Base-by-base conservation (phyloP, 2,329 filamentous ascomycete species). In the Xylariomycetidae sp. region DNA sequence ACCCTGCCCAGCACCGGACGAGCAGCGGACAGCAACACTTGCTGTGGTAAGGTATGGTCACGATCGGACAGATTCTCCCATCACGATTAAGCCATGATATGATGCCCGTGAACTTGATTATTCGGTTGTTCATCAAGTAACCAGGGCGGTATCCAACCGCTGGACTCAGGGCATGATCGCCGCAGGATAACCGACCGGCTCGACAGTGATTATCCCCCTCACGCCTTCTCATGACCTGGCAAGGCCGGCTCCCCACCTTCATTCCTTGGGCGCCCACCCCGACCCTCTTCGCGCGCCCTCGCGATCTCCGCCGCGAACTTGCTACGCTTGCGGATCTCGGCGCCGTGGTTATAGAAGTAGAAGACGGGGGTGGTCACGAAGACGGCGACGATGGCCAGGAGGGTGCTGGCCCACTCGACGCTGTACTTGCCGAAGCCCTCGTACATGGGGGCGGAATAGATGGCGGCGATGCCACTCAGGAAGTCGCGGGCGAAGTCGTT, bases 401-500 rank as follows among this genome's bases (percentile, higher is more conserved):
- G 12, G 17, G 27, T 29, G n/a, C 27, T 29, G 6, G 27, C 27
- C 7, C 18, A 29, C 14, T 29, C 17, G 9, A 29, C 12, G 10
- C 13, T 10, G 25, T 27, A 27, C 25, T 27, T 15, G 16, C 29
- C 29, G 6, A 31, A 16, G 15, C 22, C 22, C 8, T 19, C 29
- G 29, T 31, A 31, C 29, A 31, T 31, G 10, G 29, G 29, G 10
- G 10, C 15, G 29, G 15, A 12, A 19, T 31, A 31, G 4, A 31
- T 31, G 29, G 29, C 29, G 5, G 29, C 10, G 29, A 31, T 20
- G 29, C 29, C 29, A 13, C 10, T 16, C 15, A 31, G 29, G 18
- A 31, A 31, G 19, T 31, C 29, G 10, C 29, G 29, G 5, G 29
- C 29, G 29, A 31, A 31, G 18, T 12, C 29, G 13, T 31, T 31